Evolutionary conservation across 306 rosid genomes (phyloP).

Genomic region (Trichosanthes cucumerina): DNA sequence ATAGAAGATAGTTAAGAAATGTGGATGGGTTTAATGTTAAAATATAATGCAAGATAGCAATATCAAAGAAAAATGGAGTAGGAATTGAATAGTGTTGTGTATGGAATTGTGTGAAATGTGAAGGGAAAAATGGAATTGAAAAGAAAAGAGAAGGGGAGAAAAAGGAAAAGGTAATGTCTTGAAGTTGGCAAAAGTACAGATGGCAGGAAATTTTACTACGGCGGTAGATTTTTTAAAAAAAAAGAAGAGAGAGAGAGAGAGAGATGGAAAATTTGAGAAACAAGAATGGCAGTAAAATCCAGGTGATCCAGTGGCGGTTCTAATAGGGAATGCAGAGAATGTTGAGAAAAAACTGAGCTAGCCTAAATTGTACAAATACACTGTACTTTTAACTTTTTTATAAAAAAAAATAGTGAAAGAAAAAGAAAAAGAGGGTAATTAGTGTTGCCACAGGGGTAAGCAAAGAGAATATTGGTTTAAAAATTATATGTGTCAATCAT

Average conservation of each 20-base stretch:
- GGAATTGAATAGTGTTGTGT: neutral
- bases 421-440: neutral
- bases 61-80: neutral
- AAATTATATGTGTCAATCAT: neutral
- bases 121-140: neutral
- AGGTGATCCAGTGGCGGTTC: neutral
- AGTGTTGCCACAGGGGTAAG: neutral
- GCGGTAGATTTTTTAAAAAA: neutral
- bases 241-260: neutral
- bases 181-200: conserved; percentile 11
- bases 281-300: neutral
- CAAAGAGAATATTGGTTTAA: neutral
- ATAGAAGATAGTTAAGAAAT: too few relatives aligned
- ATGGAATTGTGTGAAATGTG: neutral
- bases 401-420: neutral
- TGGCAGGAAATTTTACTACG: neutral
- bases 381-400: neutral
- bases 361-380: neutral
- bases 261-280: too few relatives aligned
- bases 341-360: neutral
- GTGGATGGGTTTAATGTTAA: neutral
- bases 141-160: neutral
- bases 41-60: neutral
- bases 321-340: neutral
- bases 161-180: neutral